Evolutionary conservation across 2,329 filamentous ascomycete species (phyloP), one percentile per base, ranked within the genome.

Genomic region (Epichloe gansuensis): DNA sequence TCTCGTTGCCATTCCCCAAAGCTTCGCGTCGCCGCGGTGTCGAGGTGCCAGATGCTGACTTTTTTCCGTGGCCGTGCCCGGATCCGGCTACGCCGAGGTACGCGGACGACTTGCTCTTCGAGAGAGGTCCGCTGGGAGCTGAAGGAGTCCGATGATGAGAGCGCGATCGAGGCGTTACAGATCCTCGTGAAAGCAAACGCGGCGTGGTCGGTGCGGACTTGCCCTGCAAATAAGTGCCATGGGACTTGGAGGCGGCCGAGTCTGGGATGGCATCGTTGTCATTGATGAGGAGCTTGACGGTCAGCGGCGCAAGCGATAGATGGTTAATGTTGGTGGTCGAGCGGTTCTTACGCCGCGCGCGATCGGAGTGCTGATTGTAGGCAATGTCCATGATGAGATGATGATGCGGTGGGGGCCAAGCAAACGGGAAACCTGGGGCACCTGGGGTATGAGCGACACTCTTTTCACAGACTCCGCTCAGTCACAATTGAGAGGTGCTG

Each of bases 121-220:
- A 64, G 6, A 82, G 68, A 59, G 52, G 53, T 8, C 58, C 59
- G 43, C 63, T 60, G 11, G 69, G 64, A 38, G 64, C 64, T 15
- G 69, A 71, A 50, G 68, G 60, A 15, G 63, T 67, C 56, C 71
- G 70, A 53, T 69, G 70, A 42, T 72, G 68, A 35, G 72, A 73
- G 54, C 68, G 70, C 27, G 73, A 75, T 46, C 71, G 69, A 39
- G 71, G 71, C 6, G 74, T 75, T 23, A 76, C 74, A 6, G 78
- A 80, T 35, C 51, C 51, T 51, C 74, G 76, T 21, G 78, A 76
- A 43, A 85, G 72, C 31, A 85, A 74, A 23, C 79, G 74, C 7
- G 82, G 82, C 2, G 82, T 84, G 2, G 80, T 77, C 5, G 82
- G 81, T 2, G 79, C 78, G 23, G 82, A 82, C 59, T 76, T 78